These are phyloP conservation scores for Cinchona pubescens DNA, from an alignment of 257 asterid species.

Conservation along the genomic window DNA sequence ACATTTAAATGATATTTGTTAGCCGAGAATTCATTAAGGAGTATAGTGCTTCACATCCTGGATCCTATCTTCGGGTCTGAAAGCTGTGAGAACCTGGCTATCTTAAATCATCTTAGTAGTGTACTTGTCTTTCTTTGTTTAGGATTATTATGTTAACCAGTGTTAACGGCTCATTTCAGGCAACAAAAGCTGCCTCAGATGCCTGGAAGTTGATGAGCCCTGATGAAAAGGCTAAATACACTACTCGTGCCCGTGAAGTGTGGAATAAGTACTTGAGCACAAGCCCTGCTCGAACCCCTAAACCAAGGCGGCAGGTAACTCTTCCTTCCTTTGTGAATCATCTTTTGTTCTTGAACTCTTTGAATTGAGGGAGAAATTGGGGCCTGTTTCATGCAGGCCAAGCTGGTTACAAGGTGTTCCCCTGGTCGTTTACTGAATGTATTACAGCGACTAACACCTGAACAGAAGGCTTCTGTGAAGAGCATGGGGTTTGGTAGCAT, in stretches of 20 bases:
- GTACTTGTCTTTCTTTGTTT: conserved; percentile 2
- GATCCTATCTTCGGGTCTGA: conserved; percentile 91
- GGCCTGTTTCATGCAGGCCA: conserved; percentile 57
- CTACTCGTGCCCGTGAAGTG: conserved; percentile 91
- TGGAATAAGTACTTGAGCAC: conserved; percentile 87
- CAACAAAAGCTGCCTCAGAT: conserved; percentile 98
- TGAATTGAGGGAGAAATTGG: background rate
- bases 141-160: background rate
- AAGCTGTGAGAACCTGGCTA: conserved; percentile 53
- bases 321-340: background rate
- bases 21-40: conserved; percentile 96
- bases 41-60: conserved; percentile 92
- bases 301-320: conserved; percentile 80
- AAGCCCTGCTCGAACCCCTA: conserved; percentile 78
- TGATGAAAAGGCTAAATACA: conserved; percentile 88
- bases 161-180: conserved; percentile 43
- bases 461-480: conserved; percentile 81
- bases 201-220: conserved; percentile 94
- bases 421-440: conserved; percentile 90
- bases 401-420: conserved; percentile 96
- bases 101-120: conserved; percentile 13
- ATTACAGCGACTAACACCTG: conserved; percentile 74
- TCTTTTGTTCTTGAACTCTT: conserved; percentile 2
- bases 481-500: conserved; percentile 98
- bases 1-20: conserved; percentile 21